Evolutionary conservation across 352 stramenopile species (phyloP).

Genomic region (Phytopythium sindhum): DNA sequence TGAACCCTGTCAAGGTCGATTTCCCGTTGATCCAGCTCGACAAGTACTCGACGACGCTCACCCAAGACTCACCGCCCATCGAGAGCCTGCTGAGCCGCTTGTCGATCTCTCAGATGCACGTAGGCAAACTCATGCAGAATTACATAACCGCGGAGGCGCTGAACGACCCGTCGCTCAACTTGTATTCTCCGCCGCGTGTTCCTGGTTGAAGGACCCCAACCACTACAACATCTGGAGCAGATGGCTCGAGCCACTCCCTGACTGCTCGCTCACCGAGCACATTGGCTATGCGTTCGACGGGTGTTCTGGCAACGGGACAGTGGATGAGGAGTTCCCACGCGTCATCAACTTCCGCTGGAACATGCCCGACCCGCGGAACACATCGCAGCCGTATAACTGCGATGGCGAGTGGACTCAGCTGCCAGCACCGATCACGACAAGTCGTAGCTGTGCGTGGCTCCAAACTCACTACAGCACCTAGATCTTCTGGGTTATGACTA

Average conservation of each 20-base stretch:
- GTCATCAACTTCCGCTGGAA: constrained; percentile 5
- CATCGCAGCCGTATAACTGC: constrained; percentile 22
- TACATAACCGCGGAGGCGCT: constrained; percentile 15
- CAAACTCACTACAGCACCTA: constrained; percentile 18
- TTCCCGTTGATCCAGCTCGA: constrained; percentile 10
- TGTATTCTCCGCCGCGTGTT: constrained; percentile 18
- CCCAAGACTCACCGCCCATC: not conserved
- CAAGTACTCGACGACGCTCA: constrained; percentile 8
- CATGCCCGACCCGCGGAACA: constrained; percentile 16
- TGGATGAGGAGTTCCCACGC: not conserved
- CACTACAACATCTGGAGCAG: constrained; percentile 14
- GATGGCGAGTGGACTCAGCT: constrained; percentile 18
- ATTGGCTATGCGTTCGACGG: not conserved
- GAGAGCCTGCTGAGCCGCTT: not conserved
- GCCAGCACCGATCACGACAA: constrained; percentile 27
- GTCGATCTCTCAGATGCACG: constrained; percentile 17
- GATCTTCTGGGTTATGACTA: constrained; percentile 25
- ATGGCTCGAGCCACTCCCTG: constrained; percentile 10
- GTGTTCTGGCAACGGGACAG: not conserved
- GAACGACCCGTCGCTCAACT: not conserved
- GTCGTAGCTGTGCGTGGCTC: constrained; percentile 42
- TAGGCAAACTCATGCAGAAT: constrained; percentile 20
- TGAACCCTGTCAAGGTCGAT: constrained; percentile 16
- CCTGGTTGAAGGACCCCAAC: constrained; percentile 12
- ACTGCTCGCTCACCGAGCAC: constrained; percentile 11